Percentiles rank a stretch among this genome's conserved stretches.
These are phyloP conservation scores for Saitozyma sp. DNA, from an alignment of 768 basidiomycete genomes.

Conservation along the genomic window DNA sequence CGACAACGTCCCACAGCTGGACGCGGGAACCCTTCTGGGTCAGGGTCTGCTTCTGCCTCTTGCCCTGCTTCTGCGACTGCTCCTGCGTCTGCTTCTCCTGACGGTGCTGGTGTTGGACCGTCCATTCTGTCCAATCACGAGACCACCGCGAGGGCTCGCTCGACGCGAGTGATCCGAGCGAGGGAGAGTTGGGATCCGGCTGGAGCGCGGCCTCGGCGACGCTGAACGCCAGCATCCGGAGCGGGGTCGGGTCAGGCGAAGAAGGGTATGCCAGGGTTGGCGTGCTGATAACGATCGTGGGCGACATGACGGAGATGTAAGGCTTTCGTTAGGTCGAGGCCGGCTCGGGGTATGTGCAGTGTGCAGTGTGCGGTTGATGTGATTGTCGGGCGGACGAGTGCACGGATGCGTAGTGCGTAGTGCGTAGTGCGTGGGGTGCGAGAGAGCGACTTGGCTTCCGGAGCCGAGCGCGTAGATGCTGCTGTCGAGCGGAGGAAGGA, in stretches of 20 bases:
- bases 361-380: no score
- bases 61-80: not conserved
- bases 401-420: no score
- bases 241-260: constrained; percentile 44
- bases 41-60: not conserved
- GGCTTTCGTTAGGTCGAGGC: no score
- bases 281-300: no score
- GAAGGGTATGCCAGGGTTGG: not conserved
- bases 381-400: no score
- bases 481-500: no score
- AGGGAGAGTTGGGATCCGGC: constrained; percentile 43
- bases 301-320: no score
- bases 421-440: no score
- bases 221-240: constrained; percentile 39
- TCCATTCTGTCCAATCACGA: not conserved
- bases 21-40: not conserved
- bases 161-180: constrained; percentile 9
- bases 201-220: constrained; percentile 47
- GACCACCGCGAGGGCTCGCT: not conserved
- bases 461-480: no score
- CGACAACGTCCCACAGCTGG: constrained; percentile 34
- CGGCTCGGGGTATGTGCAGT: no score
- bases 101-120: not conserved
- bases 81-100: not conserved
- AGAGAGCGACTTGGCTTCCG: no score